Conservation (phyloP, 2,329 filamentous ascomycete species). For the Mycosphaerella sp. region DNA sequence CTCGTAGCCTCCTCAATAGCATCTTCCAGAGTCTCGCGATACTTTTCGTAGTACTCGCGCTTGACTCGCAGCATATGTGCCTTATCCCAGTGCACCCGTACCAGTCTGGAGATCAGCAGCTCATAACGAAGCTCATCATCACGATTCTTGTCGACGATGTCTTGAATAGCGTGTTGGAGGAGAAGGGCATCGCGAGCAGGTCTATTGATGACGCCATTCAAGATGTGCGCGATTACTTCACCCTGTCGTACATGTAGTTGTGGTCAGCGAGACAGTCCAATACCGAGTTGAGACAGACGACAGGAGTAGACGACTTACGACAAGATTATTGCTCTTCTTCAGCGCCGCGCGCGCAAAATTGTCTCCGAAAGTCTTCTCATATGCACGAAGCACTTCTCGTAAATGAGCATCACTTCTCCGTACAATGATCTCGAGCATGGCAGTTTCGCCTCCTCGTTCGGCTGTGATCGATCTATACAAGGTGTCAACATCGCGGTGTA, state of each 20-base stretch:
- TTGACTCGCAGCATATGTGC: slow-evolving; percentile 75
- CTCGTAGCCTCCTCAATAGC: slow-evolving; percentile 72
- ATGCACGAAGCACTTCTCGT: slow-evolving; percentile 68
- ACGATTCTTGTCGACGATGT: slow-evolving; percentile 39
- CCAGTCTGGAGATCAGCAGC: slow-evolving; percentile 77
- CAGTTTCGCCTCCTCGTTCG: slow-evolving; percentile 71
- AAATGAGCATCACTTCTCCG: slow-evolving; percentile 75
- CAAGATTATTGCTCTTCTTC: slow-evolving; percentile 81
- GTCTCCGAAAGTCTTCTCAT: slow-evolving; percentile 64
- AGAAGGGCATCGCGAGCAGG: slow-evolving; percentile 89
- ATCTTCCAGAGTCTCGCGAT: slow-evolving; percentile 66
- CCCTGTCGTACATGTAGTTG: slow-evolving; percentile 57
- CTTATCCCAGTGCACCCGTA: slow-evolving; percentile 88
- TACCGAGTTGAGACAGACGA: slow-evolving; percentile 8
- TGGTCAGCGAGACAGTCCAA: neutral
- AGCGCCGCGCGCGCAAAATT: slow-evolving; percentile 89
- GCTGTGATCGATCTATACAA: slow-evolving; percentile 66
- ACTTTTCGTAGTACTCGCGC: slow-evolving; percentile 70
- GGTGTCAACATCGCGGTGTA: slow-evolving; percentile 61
- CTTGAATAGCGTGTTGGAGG: slow-evolving; percentile 75
- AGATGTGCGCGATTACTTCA: slow-evolving; percentile 86
- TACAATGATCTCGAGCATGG: slow-evolving; percentile 81
- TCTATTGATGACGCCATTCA: slow-evolving; percentile 94
- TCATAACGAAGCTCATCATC: slow-evolving; percentile 62
- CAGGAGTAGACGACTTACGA: slow-evolving; percentile 57